phyloP scores from a whole-genome alignment of 163 green algal species.

The Prototheca cutis region DNA sequence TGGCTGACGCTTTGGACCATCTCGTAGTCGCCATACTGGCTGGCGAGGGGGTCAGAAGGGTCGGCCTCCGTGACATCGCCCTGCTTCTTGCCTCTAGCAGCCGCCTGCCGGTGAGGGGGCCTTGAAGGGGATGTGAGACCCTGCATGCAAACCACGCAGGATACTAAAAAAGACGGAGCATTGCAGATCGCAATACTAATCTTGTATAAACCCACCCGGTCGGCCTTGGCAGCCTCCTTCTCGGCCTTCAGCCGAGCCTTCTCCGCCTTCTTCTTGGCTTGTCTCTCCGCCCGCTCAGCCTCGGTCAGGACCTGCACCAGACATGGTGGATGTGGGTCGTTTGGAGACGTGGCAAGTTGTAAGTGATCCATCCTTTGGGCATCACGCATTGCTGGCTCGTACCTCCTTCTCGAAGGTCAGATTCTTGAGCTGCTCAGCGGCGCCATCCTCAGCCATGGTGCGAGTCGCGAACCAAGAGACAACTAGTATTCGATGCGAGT shows the following conservation, averaged over 20 bases:
- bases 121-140: not conserved
- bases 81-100: conserved; percentile 58
- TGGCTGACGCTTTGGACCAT: conserved; percentile 67
- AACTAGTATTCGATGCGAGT: too few relatives aligned
- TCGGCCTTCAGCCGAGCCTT: conserved; percentile 52
- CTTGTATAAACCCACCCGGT: conserved; percentile 9
- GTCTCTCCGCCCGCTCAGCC: conserved; percentile 2
- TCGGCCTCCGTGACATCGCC: conserved; percentile 51
- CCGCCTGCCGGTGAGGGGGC: conserved; percentile 27
- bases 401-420: not conserved
- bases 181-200: too few relatives aligned
- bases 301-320: not conserved
- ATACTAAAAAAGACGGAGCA: too few relatives aligned
- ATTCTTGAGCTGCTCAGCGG: not conserved
- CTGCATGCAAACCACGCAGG: not conserved
- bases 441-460: not conserved
- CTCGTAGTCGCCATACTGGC: conserved; percentile 76
- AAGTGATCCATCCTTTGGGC: not conserved
- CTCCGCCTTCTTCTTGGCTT: conserved; percentile 27
- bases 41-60: conserved; percentile 66
- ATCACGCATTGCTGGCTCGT: not conserved
- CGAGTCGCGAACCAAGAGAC: too few relatives aligned
- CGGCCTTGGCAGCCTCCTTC: conserved; percentile 53
- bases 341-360: too few relatives aligned
- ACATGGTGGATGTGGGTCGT: too few relatives aligned